Evolutionary conservation across 352 stramenopile genomes (phyloP), one percentile per base, ranked within the genome.

Genomic region (Bremia lactucae): DNA sequence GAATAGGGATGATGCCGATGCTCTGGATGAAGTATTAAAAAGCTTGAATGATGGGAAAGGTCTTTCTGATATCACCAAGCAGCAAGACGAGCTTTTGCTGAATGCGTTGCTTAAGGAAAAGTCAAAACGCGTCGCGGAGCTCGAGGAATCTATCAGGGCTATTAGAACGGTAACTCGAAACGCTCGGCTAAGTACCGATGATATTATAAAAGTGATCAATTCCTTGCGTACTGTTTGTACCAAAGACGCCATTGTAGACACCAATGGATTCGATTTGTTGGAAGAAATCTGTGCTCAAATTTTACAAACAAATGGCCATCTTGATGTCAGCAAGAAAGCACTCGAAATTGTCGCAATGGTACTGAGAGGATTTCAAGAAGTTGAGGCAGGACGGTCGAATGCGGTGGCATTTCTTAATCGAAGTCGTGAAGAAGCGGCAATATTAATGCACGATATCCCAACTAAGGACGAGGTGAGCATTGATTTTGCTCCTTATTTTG

Each of bases 31-130:
- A 13, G 9, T 63, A 16, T 31, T 77, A 28, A 22, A 47, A 5
- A 38, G 14, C 6, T 46, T 64, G 16, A 37, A 36, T 20, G 48
- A 57, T 10, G 41, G 43, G 29, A 36, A 23, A 22, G 52, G 20
- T 8, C 34, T 80, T 7, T 64, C 62, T 13, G 40, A 15, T 5
- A 29, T 40, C 25, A 54, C 39, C 23, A 38, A 71, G 15, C 55
- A 65, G 18, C 55, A 55, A 21, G 68, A 81, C 19, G 47, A 71
- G 10, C 36, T 62, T 28, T 16, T 86, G 23, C 26, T 84, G 15
- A 68, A 59, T 14, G 46, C 46, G 2, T 54, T 92, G 25, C 42
- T 75, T 15, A 68, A 70, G 28, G 76, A 89, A 31, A 87, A 88
- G 38, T 51, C 62, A 4, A 75, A 68, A 28, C 68, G 76, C 9